A percentile compares a stretch with the other conserved stretches of the same genome.
These are phyloP conservation scores for Daphne laureola DNA, from an alignment of 441 rosid species.

Conservation along the genomic window DNA sequence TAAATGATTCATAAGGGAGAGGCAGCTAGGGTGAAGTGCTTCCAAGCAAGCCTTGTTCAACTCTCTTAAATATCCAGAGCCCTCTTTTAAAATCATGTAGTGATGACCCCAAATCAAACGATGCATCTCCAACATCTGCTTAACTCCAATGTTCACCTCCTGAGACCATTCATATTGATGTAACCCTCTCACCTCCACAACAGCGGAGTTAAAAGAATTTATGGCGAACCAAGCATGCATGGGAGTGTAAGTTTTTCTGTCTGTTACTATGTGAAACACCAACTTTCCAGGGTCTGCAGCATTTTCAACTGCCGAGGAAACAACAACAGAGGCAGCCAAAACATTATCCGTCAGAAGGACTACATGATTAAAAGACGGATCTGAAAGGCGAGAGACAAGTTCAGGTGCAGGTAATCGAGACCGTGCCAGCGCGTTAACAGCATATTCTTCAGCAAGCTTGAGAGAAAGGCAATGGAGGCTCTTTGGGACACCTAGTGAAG, in stretches of 20 bases:
- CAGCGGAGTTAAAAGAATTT: constrained; percentile 50
- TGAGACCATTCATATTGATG: constrained; percentile 88
- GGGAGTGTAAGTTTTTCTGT: constrained; percentile 82
- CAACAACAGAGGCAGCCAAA: constrained; percentile 79
- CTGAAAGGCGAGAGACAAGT: constrained; percentile 55
- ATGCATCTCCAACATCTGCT: constrained; percentile 67
- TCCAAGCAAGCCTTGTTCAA: constrained; percentile 31
- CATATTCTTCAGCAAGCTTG: constrained; percentile 80
- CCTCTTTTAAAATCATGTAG: constrained; percentile 49
- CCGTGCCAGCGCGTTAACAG: constrained; percentile 78
- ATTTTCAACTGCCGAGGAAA: constrained; percentile 62
- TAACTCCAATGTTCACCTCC: constrained; percentile 60
- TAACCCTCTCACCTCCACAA: constrained; percentile 87
- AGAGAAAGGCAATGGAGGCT: constrained; percentile 82
- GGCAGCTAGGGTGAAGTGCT: constrained; percentile 53
- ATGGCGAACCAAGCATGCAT: constrained; percentile 98
- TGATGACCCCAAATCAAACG: constrained; percentile 53
- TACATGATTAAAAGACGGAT: constrained; percentile 63
- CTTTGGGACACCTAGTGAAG: constrained; percentile 84
- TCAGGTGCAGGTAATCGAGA: constrained; percentile 76
- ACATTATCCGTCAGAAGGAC: constrained; percentile 84
- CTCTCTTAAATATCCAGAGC: constrained; percentile 31
- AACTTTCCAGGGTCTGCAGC: constrained; percentile 57
- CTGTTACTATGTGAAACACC: constrained; percentile 82
- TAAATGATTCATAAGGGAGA: constrained; percentile 75